Evolutionary conservation across 2,329 filamentous ascomycete species (phyloP), one percentile per base, ranked within the genome.

Genomic region (Amauroascus niger): DNA sequence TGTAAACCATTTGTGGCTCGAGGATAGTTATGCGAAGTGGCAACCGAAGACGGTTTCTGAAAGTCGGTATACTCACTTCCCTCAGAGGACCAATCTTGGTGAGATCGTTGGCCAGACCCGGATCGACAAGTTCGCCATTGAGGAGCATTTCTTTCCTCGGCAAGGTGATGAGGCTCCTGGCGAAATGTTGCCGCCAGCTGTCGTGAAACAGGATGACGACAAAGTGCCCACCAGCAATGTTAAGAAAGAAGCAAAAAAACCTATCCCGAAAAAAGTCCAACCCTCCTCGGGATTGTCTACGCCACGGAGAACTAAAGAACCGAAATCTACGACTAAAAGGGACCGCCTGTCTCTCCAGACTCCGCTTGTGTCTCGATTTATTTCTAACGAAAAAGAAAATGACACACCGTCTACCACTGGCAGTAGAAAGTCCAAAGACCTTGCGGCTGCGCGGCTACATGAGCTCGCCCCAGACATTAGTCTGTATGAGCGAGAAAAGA

Each of bases 1-100:
- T 62, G 76, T 95, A 62, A 98, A 97, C 67, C 93, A 98, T 66
- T 77, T 98, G 0, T 98, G 93, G 93, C 79, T 98, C 44, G 93
- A 98, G 69, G 93, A 98, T 65, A 94, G 89, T 69, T 98, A 97
- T 65, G 88, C 91, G 1, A 88, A 86, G 66, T 95, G 89, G 73
- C 79, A 86, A 64, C 74, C 85, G 55, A 85, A 88, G 65, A 80
- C 81, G 0, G 72, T 90, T 20, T 85, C 86, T 3, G 80, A 87
- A 49, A 75, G 79, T 7, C 84, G 85, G 58, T 98, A 95, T 66
- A 88, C 80, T 0, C 84, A 89, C 65, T 98, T 97, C 60, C 93
- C 93, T 14, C 78, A 79, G 9, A 80, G 89, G 54, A 97, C 91
- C 1, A 97, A 98, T 65, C 77, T 98, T 5, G 87, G 89, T 49